Base-by-base conservation (phyloP, 164 flowering plant genomes). In the Macadamia tetraphylla region DNA sequence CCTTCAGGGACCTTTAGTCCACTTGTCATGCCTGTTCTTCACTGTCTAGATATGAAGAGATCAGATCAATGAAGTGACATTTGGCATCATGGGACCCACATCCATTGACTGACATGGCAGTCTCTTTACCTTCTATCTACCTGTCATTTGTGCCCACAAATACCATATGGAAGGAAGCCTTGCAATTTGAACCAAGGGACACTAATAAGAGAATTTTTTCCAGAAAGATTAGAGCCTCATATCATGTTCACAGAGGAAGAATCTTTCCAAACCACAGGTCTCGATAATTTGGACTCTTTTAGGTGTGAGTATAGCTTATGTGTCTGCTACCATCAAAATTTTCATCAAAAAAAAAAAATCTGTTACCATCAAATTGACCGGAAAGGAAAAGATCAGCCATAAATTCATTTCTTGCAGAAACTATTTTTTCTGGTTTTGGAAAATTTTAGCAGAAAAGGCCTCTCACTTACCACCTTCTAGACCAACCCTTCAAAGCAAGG, bases 341-440 rank as follows among this genome's bases (percentile, higher is more conserved):
- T 23, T 23, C 23, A 23, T 23, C 23, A 23, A 23, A 23, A 23
- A 23, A 23, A 23, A 23, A 23, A 23, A 23, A 23, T 75, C 78
- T 67, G 15, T 30, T 31, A 23, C 40, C 4, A 42, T 17, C 75
- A 48, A 63, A 55, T 35, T 52, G 40, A 58, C 56, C 58, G 29
- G 67, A 46, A 66, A 29, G 12, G 32, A 57, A 73, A 18, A 69
- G 56, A 63, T 9, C 30, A 3, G 40, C 9, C 1, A 46, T 8
- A 11, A 46, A 46, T 35, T 35, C 12, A 13, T 62, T 62, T 61
- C 10, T 32, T 18, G 6, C 5, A 2, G 14, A 53, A 53, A 53
- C 14, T 14, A 52, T 13, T 69, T 64, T 67, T 74, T 67, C 66
- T 60, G 70, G 70, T 66, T 70, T 73, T 52, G 42, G 66, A 58